These are phyloP conservation scores for Parastagonospora nodorum DNA, from an alignment of 2,329 filamentous ascomycete genomes.

Conservation along the genomic window DNA sequence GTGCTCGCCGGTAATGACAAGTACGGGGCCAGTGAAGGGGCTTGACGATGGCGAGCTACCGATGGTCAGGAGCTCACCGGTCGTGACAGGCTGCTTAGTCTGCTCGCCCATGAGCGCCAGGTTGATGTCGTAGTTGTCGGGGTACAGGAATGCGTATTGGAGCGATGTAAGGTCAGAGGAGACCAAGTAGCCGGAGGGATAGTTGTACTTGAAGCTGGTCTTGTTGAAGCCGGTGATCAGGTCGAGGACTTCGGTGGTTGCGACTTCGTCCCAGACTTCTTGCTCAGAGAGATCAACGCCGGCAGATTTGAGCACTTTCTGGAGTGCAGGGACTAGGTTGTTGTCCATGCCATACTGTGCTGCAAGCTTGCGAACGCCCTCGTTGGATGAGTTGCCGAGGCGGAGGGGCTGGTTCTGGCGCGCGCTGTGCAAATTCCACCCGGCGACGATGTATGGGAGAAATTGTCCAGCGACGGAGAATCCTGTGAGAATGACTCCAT, in stretches of 20 bases:
- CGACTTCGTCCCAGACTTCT: constrained; percentile 35
- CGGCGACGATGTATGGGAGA: constrained; percentile 49
- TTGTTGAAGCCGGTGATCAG: constrained; percentile 38
- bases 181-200: constrained; percentile 60
- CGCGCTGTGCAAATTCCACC: constrained; percentile 56
- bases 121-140: constrained; percentile 60
- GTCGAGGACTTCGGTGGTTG: constrained; percentile 35
- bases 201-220: constrained; percentile 28
- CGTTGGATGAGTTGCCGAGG: constrained; percentile 39
- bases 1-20: constrained; percentile 61
- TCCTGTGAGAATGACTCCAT: constrained; percentile 66
- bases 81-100: constrained; percentile 61
- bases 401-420: constrained; percentile 48
- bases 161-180: constrained; percentile 54
- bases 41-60: constrained; percentile 45
- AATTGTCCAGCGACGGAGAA: constrained; percentile 59
- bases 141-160: constrained; percentile 56
- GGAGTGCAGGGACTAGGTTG: constrained; percentile 20
- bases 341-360: constrained; percentile 14
- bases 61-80: constrained; percentile 65
- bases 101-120: constrained; percentile 55
- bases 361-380: constrained; percentile 10
- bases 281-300: constrained; percentile 17
- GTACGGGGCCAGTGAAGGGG: constrained; percentile 59
- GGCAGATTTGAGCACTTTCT: constrained; percentile 18